These are phyloP conservation scores for Monosporascus cannonballus DNA, from an alignment of 2,329 filamentous ascomycete species.

Conservation along the genomic window DNA sequence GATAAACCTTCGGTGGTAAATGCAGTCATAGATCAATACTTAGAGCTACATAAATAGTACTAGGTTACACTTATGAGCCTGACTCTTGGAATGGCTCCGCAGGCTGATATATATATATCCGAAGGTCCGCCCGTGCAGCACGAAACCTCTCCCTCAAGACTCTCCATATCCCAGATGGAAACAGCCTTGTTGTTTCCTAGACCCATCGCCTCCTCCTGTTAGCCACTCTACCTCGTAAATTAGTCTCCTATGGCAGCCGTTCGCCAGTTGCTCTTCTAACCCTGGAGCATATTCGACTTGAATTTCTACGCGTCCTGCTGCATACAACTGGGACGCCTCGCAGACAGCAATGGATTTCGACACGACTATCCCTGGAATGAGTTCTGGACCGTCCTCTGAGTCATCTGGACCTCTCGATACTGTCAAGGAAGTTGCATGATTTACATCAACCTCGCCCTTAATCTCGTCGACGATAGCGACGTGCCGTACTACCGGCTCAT, in stretches of 20 bases:
- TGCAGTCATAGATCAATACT: too few relatives aligned
- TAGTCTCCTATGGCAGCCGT: not conserved
- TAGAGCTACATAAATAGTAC: too few relatives aligned
- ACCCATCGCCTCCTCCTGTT: not conserved
- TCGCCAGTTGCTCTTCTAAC: not conserved
- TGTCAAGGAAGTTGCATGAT: not conserved
- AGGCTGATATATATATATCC: not conserved
- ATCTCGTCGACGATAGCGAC: not conserved
- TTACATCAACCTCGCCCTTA: not conserved
- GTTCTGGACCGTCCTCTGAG: not conserved
- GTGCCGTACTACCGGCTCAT: too few relatives aligned
- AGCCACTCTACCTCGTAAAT: not conserved
- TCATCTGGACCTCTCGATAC: not conserved
- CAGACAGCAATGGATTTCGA: not conserved
- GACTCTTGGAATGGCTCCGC: not conserved
- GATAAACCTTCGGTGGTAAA: too few relatives aligned
- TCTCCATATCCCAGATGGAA: not conserved
- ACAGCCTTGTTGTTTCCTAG: not conserved
- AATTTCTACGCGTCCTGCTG: slow-evolving; percentile 6
- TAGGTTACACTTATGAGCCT: too few relatives aligned
- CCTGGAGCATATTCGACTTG: slow-evolving; percentile 9
- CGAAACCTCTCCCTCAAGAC: not conserved
- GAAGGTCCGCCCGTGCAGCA: not conserved
- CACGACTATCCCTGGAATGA: not conserved
- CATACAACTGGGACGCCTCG: slow-evolving; percentile 5